Base-by-base conservation (phyloP, 495 filamentous ascomycete genomes). In the Endocarpon pusillum region DNA sequence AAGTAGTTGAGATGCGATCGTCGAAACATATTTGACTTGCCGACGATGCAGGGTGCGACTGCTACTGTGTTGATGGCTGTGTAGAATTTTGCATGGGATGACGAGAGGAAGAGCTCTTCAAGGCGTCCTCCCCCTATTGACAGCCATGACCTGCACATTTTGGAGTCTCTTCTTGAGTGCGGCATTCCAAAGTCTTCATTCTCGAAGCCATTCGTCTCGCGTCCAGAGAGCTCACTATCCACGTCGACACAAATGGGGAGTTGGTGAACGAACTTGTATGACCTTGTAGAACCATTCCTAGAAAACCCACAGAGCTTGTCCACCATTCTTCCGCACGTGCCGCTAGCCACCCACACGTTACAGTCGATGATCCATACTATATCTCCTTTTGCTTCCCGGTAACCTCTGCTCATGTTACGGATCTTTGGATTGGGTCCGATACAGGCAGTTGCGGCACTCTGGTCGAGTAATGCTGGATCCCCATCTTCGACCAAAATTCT, bases 391-490 rank as follows among this genome's bases (percentile, higher is more conserved):
- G 86, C 83, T 51, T 96, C 91, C n/a, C 91, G 60, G 46, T 94
- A 99, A 3, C 78, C 87, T 14, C 84, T 72, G 44, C 86, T 94
- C 71, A 96, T 79, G 46, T 96, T 99, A 16, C 91, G 69, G 45
- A 99, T 93, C 58, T 99, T 99, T 8, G 91, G 91, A 53, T 99
- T 99, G 3, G 91, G 91, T 0, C 91, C 91, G 32, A 97, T 61
- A 33, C 69, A 66, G 39, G 73, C 59, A 33, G 67, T 56, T 19
- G 58, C 63, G 7, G 55, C 49, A 38, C 42, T 42, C 23, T 55
- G 42, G 6, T 64, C 69, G 36, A 69, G 65, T 4, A 89, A 62
- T 19, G 74, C 54, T 0, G 81, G 76, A 51, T 97, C 89, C 36
- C 94, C 82, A 33, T 85, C 72, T 49, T 94, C 89, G n/a, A 94